Base-by-base conservation (phyloP, 345 rosid genomes). In the Hirschfeldia incana region DNA sequence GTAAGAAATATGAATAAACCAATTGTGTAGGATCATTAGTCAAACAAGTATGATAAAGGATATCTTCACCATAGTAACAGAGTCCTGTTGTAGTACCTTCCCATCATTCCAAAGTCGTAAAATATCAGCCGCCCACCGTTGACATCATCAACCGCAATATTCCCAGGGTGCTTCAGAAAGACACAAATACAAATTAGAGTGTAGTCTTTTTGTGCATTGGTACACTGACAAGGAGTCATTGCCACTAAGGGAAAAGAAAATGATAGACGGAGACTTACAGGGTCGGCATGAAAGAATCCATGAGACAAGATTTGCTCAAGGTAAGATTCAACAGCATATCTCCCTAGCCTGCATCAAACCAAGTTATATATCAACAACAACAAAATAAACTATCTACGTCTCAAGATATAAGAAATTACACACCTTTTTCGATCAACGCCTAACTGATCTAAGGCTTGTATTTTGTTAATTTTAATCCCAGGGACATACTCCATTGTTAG, bases 101-200 rank as follows among this genome's bases (percentile, higher is more conserved):
- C 99, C 99, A 95, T 92, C 99, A 95, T 95, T 74, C 99, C 99
- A 79, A 95, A 95, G 82, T 95, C 99, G 78, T 95, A 95, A 85
- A 95, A 91, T 80, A 95, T 95, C 80, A 95, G 87, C 75, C 99
- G 83, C 75, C 99, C 99, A 10, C 99, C 99, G 80, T 91, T 92
- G 75, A 95, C 91, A 86, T 95, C 99, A 86, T 95, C 99, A 75
- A 92, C 94, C 4, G 98, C 99, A 83, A 95, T 92, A 84, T 95
- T 95, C 81, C 99, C 98, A 67, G 99, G 99, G 89, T 95, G 99
- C 99, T 95, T 82, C 77, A 76, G 57, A 33, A 70, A 44, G 55
- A 42, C 21, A 55, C 30, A 70, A 2, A 44, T 39, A 42, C 39
- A 70, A 39, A 4, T 69, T 32, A 80, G 67, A 69, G 6, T 53